Percentiles rank a stretch among this genome's conserved stretches.
Conservation (phyloP, 106 monocot species). For the Dioscorea alata region DNA sequence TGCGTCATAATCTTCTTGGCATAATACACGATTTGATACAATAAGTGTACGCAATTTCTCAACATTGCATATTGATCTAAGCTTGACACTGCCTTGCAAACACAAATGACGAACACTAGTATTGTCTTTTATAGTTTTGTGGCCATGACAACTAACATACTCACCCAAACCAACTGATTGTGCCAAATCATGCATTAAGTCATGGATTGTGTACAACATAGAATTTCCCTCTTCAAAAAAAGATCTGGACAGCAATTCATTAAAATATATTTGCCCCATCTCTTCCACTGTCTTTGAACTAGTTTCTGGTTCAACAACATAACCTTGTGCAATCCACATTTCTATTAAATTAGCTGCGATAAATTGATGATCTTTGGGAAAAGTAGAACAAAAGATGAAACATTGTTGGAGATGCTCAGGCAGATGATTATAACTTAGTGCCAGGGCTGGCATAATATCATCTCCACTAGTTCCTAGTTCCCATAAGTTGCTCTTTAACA, state of each 20-base stretch:
- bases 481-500: constrained; percentile 10
- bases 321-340: constrained; percentile 35
- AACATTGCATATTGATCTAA: too few species aligned
- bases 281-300: constrained; percentile 11
- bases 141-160: too few species aligned
- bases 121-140: too few species aligned
- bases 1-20: too few species aligned
- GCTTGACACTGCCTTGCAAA: too few species aligned
- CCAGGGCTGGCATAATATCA: constrained; percentile 19
- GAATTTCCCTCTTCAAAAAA: not conserved
- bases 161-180: constrained; percentile 15
- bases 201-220: not conserved
- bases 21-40: too few species aligned
- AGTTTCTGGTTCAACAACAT: too few species aligned
- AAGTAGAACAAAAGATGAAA: constrained; percentile 19
- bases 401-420: constrained; percentile 23
- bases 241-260: constrained; percentile 12
- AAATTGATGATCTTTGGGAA: constrained; percentile 10
- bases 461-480: not conserved
- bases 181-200: constrained; percentile 30
- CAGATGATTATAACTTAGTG: constrained; percentile 20
- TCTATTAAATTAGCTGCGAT: not conserved
- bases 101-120: too few species aligned
- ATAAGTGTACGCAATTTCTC: too few species aligned
- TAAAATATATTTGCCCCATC: constrained; percentile 18